Base-by-base conservation (phyloP, 805 yeast genomes). In the Saturnispora saitoi region DNA sequence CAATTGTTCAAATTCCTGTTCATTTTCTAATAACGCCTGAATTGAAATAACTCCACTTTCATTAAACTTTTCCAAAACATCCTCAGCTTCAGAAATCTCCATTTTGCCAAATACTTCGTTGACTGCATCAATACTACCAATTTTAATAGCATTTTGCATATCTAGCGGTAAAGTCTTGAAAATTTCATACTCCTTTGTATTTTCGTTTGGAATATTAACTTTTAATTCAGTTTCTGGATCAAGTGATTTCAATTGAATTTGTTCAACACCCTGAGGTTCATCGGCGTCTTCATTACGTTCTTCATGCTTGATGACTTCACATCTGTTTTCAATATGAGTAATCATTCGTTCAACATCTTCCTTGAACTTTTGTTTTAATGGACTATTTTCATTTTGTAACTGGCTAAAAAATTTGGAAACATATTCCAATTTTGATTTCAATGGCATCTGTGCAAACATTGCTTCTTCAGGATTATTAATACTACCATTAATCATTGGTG, bases 41-140 rank as follows among this genome's bases (percentile, higher is more conserved):
- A 91, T 80, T 32, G 91, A 88, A 59, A 91, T 81, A 30, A 88
- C 89, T 10, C 86, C 89, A 59, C 89, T 83, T 58, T 82, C 79
- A 56, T 87, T 83, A 59, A 91, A 81, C 45, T 78, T 63, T 52
- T 81, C 90, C 55, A 91, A 74, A 7, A 86, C 72, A 8, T 67
- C 63, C 62, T 91, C 98, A 5, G 96, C 96, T 36, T 86, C 90
- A 10, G 74, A 84, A 4, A 90, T 70, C 20, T 79, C 71, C 75
- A 86, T 75, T 7, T 71, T 70, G 2, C 83, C 91, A 63, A 91
- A 86, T 2, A 86, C 91, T 56, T 78, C 75, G 68, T 91, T 91
- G 49, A 91, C 88, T 52, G 77, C 82, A 54, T 86, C 96, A 48
- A 91, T 71, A 7, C 77, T 72, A 34, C 75, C 76, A 0, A 93